Evolutionary conservation across 1,284 basidiomycete species (phyloP), one percentile per base, ranked within the genome.

Genomic region (Flammula alnicola): DNA sequence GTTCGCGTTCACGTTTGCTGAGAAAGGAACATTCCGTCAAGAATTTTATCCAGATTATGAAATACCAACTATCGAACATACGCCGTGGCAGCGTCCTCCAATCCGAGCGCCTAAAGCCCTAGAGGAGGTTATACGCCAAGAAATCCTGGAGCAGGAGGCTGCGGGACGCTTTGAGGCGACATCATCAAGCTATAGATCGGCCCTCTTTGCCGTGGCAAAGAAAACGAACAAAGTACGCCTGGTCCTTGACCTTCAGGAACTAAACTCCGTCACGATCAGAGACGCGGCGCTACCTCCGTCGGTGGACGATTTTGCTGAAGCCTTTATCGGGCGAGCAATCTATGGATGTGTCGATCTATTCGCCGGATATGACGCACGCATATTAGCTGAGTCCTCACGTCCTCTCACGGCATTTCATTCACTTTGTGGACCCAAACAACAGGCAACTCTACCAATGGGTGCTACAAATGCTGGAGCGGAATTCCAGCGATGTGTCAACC

Each of bases 1-100:
- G 0, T 49, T 72, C 1, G 69, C 67, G 0, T 72, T 61, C 31
- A 55, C 56, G 0, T 62, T 66, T 35, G 20, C 49, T 0, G 66
- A 71, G 43, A 48, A 63, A 11, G 71, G 72, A 11, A 57, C 49
- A 0, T 70, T 75, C 37, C 59, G 54, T 2, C 47, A 45, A 0
- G 54, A 63, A 20, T 73, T 67, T 48, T 74, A 62, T 38, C 66
- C 69, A 5, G 62, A 66, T 43, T 68, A 70, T 20, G 51, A 61
- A 2, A 70, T 74, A 23, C 68, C 67, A 0, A 54, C 60, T 2
- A 66, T 72, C 5, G 60, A 66, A 37, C 71, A 72, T 22, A 59
- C 49, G 0, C 69, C 69, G 0, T 72, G 68, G 70, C 51, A 58
- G 4, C 40, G 45, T 9, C 47, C 53, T 9, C 65, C 66, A 0